Percentiles rank a stretch among this genome's conserved stretches.
Conservation (phyloP, 1,139 yeast genomes). For the Pichia sp. region DNA sequence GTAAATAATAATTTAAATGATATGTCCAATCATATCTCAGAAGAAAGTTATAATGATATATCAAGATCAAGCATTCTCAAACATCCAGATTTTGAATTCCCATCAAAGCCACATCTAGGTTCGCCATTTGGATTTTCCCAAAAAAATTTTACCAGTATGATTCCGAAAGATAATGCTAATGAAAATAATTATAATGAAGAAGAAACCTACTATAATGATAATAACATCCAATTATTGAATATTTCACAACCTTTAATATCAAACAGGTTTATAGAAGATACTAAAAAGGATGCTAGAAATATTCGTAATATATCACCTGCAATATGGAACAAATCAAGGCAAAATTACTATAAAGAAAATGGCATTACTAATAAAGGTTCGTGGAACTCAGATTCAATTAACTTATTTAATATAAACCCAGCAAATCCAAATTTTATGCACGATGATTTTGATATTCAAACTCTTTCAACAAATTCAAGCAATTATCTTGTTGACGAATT, state of each 20-base stretch:
- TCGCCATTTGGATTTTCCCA: not conserved
- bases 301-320: not conserved
- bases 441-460: not conserved
- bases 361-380: not conserved
- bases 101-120: not conserved
- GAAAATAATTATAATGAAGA: not conserved
- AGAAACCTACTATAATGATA: not conserved
- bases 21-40: not conserved
- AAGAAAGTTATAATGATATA: slow-evolving; percentile 1
- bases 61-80: not conserved
- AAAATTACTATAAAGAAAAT: not conserved
- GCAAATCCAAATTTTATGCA: not conserved
- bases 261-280: not conserved
- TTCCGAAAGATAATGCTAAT: not conserved
- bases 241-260: slow-evolving; percentile 7
- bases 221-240: slow-evolving; percentile 9
- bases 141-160: not conserved
- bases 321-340: not conserved
- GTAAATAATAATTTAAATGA: not conserved
- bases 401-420: not conserved
- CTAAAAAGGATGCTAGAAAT: not conserved
- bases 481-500: slow-evolving; percentile 10
- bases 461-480: not conserved
- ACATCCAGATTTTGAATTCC: slow-evolving; percentile 2
- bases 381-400: not conserved